Conservation (phyloP, 192 early-diverging fungal species). For the Coemansia sp. region DNA sequence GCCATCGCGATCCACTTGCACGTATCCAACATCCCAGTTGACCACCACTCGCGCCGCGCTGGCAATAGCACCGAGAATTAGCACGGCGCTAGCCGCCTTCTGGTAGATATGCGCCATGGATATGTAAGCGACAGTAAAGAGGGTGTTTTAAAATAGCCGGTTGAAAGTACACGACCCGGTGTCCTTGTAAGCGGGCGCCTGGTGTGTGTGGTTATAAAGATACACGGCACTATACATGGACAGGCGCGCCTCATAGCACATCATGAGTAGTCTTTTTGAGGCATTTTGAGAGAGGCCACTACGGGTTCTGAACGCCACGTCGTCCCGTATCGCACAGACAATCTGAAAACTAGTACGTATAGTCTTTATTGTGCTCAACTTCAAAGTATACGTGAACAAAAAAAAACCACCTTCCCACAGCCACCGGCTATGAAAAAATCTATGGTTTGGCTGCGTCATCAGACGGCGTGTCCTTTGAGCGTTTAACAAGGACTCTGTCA, state of each 20-base stretch:
- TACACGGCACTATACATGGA: too few species aligned
- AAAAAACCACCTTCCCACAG: not conserved
- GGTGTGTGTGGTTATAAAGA: not conserved
- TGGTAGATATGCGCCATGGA: not conserved
- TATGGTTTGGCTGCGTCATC: conserved; percentile 1
- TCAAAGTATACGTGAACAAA: not conserved
- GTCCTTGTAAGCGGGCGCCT: not conserved
- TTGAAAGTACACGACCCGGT: not conserved
- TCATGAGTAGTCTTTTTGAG: not conserved
- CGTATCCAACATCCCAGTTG: conserved; percentile 63
- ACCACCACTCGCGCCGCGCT: conserved; percentile 2
- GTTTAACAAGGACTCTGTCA: conserved; percentile 82
- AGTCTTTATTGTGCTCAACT: not conserved
- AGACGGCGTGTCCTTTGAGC: conserved; percentile 15
- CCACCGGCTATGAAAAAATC: not conserved
- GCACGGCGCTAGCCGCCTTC: not conserved
- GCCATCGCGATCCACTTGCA: conserved; percentile 60
- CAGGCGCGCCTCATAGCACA: not conserved
- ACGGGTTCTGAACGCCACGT: not conserved
- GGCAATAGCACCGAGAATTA: not conserved
- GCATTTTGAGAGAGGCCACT: not conserved
- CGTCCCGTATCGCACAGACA: not conserved
- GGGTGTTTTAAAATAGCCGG: not conserved
- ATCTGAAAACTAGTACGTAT: not conserved
- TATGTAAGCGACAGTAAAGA: not conserved